These are phyloP conservation scores for Mycena olivaceomarginata DNA, from an alignment of 768 basidiomycete species.

Conservation along the genomic window DNA sequence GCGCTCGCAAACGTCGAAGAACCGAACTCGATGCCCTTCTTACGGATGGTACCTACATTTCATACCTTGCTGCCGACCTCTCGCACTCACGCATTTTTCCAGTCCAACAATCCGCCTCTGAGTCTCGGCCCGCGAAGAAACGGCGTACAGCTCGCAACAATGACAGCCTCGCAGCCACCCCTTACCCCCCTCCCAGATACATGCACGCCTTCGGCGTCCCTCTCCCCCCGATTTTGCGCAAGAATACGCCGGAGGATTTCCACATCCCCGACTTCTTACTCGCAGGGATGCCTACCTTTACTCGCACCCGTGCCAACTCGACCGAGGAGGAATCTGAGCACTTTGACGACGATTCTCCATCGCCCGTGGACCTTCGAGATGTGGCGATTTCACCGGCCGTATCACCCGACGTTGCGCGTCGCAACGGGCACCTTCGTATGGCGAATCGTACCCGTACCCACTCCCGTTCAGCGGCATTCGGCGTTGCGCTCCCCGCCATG, in stretches of 20 bases:
- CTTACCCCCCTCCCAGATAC: not conserved
- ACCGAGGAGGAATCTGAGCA: no score
- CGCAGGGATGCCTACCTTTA: no score
- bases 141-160: not conserved
- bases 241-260: not conserved
- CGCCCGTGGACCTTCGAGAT: no score
- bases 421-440: not conserved
- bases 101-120: not conserved
- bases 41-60: not conserved
- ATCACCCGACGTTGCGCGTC: not conserved
- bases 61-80: not conserved
- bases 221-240: not conserved
- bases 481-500: not conserved
- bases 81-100: not conserved
- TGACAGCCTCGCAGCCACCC: not conserved
- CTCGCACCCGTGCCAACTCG: no score
- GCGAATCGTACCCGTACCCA: not conserved
- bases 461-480: not conserved
- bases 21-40: no score
- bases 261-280: slow-evolving; percentile 10
- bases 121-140: not conserved
- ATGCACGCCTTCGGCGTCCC: slow-evolving; percentile 2
- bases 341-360: no score
- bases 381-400: no score
- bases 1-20: no score